phyloP scores from a whole-genome alignment of 1,284 basidiomycete species.

The Taiwanofungus camphoratus region DNA sequence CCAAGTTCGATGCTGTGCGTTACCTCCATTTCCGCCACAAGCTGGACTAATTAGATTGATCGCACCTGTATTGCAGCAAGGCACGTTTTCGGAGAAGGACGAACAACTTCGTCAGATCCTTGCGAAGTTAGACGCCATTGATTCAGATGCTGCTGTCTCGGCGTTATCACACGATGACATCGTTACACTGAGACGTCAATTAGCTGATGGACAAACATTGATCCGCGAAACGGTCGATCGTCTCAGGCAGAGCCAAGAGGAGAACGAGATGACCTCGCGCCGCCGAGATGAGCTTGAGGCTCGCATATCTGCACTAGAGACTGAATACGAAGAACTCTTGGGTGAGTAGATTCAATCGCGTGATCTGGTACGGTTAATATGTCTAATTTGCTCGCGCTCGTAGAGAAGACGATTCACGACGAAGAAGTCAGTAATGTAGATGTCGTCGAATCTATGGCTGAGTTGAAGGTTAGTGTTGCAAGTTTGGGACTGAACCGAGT shows the following conservation, averaged over 20 bases:
- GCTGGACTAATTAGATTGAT: conserved; percentile 7
- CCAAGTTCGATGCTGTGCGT: conserved; percentile 90
- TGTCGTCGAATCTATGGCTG: conserved; percentile 76
- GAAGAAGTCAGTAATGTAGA: conserved; percentile 80
- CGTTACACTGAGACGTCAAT: conserved; percentile 75
- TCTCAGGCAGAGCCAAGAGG: conserved; percentile 86
- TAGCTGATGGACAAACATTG: conserved; percentile 84
- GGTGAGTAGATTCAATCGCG: conserved; percentile 42
- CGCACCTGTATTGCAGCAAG: conserved; percentile 51
- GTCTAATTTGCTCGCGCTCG: conserved; percentile 12
- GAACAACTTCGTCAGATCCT: conserved; percentile 84
- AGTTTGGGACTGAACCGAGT: conserved; percentile 5
- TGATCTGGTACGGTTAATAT: conserved; percentile 13
- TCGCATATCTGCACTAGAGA: conserved; percentile 77
- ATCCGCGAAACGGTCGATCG: conserved; percentile 89
- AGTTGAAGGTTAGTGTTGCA: conserved; percentile 71
- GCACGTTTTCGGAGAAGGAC: conserved; percentile 89
- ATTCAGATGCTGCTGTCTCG: conserved; percentile 51
- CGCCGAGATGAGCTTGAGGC: conserved; percentile 86
- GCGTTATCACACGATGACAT: conserved; percentile 74
- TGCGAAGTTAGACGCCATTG: conserved; percentile 76
- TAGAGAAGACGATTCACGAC: conserved; percentile 82
- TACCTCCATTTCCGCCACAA: conserved; percentile 6
- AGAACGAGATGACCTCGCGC: conserved; percentile 81
- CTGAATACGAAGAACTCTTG: conserved; percentile 94